Evolutionary conservation across 805 yeast genomes (phyloP), one percentile per base, ranked within the genome.

Genomic region (Cyberlindnera samutprakarnensis): DNA sequence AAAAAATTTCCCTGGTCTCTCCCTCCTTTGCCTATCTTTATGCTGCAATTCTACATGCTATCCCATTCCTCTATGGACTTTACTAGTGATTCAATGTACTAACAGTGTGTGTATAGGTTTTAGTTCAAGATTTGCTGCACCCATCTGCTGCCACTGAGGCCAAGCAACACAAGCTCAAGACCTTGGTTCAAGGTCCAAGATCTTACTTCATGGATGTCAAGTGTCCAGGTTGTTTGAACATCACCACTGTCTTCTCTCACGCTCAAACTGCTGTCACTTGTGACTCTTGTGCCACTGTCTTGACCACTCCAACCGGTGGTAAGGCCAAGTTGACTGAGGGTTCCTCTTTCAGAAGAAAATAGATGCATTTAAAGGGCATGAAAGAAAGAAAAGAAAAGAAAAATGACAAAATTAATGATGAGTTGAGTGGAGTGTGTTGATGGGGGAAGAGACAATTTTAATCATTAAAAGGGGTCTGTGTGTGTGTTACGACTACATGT

Each of bases 221-320:
- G 72, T 92, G 98, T 72, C 97, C 94, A 70, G 97, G 98, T 59
- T 92, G 99, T 76, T 77, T 90, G 67, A 83, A 80, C 79, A 92
- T 92, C 75, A 87, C 98, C 70, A 90, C 96, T 55, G 97, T 92
- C 53, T 92, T 92, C 83, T 90, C 97, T 49, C 98, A 92, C 71
- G 97, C 99, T 54, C 98, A 92, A 78, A 92, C 98, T 58, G 97
- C 96, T 59, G 98, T 92, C 61, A 83, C 96, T 61, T 92, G 99
- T 78, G 97, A 94, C 63, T 78, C 94, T 36, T 92, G 99, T 75
- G 80, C 97, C 53, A 86, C 96, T 52, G 96, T 92, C 49, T 83
- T 92, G 64, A 88, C 97, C 74, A 81, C 94, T 62, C 99, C 99
- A 66, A 83, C 96, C 53, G 99, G 99, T 78, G 99, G 99, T 77